phyloP scores from a whole-genome alignment of 257 asterid genomes.

The Anisodus acutangulus region DNA sequence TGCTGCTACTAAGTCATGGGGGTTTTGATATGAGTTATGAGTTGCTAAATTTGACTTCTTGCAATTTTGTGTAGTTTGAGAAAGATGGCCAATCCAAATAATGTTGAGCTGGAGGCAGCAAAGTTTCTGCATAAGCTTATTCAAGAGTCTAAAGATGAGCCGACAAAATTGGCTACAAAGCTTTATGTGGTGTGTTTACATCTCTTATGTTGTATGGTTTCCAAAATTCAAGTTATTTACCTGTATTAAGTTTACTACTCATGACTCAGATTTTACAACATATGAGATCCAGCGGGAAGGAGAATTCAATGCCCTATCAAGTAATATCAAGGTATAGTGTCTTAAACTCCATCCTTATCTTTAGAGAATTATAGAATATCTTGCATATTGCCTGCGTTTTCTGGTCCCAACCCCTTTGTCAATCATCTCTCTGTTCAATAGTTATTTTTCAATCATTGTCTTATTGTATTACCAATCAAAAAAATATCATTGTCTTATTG shows the following conservation, averaged over 20 bases:
- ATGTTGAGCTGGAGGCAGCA: conserved; percentile 98
- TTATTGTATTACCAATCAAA: not conserved
- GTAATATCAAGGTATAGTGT: conserved; percentile 83
- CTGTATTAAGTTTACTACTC: conserved; percentile 25
- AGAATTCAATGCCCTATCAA: conserved; percentile 96
- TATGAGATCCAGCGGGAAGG: conserved; percentile 98
- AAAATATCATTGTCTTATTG: too few relatives aligned
- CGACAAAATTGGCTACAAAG: conserved; percentile 93
- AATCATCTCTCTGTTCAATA: not conserved
- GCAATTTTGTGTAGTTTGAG: conserved; percentile 38
- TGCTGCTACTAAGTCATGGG: not conserved
- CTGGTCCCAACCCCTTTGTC: not conserved
- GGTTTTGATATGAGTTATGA: conserved; percentile 16
- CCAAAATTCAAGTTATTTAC: conserved; percentile 13
- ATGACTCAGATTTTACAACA: conserved; percentile 85
- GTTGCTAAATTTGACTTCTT: conserved; percentile 13
- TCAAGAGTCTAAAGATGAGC: conserved; percentile 97
- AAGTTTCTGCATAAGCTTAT: conserved; percentile 95
- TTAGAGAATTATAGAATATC: conserved; percentile 6
- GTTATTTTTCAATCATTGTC: not conserved
- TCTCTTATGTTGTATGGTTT: conserved; percentile 28
- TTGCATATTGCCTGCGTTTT: conserved; percentile 14
- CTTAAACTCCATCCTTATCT: conserved; percentile 9
- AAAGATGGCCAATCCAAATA: conserved; percentile 73
- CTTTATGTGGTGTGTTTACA: conserved; percentile 81